phyloP scores from a whole-genome alignment of 768 basidiomycete genomes.

The Russula griseocarnosa region DNA sequence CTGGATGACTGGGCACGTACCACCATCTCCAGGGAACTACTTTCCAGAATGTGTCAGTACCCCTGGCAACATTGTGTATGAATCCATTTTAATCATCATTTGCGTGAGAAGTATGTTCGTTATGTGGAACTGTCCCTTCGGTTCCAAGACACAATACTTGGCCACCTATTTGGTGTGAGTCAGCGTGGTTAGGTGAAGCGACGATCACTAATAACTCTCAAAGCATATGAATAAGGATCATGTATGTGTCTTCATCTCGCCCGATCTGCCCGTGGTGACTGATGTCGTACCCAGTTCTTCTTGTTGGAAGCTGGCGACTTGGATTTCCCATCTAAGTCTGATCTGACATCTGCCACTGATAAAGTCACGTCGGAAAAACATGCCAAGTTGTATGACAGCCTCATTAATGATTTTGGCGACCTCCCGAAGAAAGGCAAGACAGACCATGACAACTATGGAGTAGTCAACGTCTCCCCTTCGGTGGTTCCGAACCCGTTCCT shows the following conservation, averaged over 20 bases:
- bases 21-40: constrained; percentile 74
- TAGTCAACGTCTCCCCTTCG: constrained; percentile 76
- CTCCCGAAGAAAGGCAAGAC: constrained; percentile 52
- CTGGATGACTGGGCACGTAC: constrained; percentile 75
- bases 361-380: constrained; percentile 24
- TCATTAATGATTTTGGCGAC: constrained; percentile 61
- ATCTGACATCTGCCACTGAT: constrained; percentile 14
- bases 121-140: constrained; percentile 72
- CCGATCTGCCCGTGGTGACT: constrained; percentile 8
- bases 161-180: constrained; percentile 78
- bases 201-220: constrained; percentile 28
- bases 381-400: constrained; percentile 49
- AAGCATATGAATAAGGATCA: constrained; percentile 86
- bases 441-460: constrained; percentile 62
- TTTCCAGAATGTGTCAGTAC: constrained; percentile 78
- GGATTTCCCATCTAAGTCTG: constrained; percentile 24
- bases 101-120: constrained; percentile 49
- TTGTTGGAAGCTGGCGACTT: constrained; percentile 35
- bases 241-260: constrained; percentile 40
- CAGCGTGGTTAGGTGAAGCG: constrained; percentile 31
- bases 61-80: constrained; percentile 17
- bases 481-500: constrained; percentile 86
- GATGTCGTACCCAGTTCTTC: constrained; percentile 33
- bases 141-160: constrained; percentile 84
- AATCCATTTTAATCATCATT: constrained; percentile 19